phyloP scores from a whole-genome alignment of 768 basidiomycete species.

The Suillus plorans region DNA sequence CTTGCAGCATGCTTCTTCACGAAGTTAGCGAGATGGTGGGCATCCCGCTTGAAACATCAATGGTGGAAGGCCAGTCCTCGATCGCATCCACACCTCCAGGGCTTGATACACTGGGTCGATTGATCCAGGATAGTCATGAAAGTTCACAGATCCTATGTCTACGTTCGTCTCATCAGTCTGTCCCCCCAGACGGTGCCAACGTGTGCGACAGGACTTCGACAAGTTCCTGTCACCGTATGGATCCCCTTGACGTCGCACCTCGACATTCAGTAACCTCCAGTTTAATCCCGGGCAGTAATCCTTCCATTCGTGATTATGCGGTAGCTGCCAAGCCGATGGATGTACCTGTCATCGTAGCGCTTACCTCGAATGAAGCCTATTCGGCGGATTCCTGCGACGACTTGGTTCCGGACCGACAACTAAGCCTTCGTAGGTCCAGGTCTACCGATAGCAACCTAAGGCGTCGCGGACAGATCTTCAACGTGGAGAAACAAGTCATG shows the following conservation, averaged over 20 bases:
- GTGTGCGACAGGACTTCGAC: neutral
- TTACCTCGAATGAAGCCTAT: neutral
- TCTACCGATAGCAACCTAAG: conserved; percentile 4
- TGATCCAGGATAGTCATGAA: neutral
- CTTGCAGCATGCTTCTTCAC: conserved; percentile 29
- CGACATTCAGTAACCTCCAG: neutral
- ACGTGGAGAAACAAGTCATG: conserved; percentile 9
- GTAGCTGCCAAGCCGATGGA: neutral
- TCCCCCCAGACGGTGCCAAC: neutral
- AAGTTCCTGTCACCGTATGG: neutral
- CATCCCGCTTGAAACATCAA: conserved; percentile 9
- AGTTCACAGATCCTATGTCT: neutral
- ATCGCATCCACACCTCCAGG: neutral
- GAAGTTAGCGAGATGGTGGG: conserved; percentile 34
- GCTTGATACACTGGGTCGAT: neutral
- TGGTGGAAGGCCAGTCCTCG: neutral
- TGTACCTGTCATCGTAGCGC: conserved; percentile 3
- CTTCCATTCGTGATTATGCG: neutral
- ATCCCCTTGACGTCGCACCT: neutral
- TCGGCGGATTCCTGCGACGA: neutral
- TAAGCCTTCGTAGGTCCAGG: neutral
- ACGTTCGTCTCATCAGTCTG: neutral
- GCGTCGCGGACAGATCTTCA: conserved; percentile 29
- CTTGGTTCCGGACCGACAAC: conserved; percentile 5
- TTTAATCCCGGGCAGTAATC: neutral